phyloP scores from a whole-genome alignment of 352 stramenopile genomes.

The Aphanomyces stellatus region DNA sequence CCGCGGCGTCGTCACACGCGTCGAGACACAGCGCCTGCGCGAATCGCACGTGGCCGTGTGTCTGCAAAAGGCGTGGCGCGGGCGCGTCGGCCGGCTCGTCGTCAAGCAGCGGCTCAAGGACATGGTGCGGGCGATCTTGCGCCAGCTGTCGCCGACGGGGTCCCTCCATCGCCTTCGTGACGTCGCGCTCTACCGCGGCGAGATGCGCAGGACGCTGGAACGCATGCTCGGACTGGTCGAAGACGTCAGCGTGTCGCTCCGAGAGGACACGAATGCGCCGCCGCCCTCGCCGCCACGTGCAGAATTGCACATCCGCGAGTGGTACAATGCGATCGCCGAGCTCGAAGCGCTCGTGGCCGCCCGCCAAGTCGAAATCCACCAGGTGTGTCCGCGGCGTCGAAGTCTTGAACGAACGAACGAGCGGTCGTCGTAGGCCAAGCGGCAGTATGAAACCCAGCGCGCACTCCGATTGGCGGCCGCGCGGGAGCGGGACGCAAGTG shows the following conservation, averaged over 20 bases:
- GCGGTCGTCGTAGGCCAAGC: slow-evolving; percentile 19
- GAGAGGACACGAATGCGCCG: neutral
- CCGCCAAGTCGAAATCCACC: slow-evolving; percentile 21
- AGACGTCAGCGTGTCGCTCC: slow-evolving; percentile 35
- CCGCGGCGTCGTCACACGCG: slow-evolving; percentile 24
- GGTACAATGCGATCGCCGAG: slow-evolving; percentile 42
- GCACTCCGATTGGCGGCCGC: neutral
- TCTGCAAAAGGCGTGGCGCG: slow-evolving; percentile 45
- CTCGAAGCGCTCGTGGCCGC: slow-evolving; percentile 23
- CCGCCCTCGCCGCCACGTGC: neutral
- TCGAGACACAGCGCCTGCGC: slow-evolving; percentile 16
- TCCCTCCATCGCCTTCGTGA: slow-evolving; percentile 53
- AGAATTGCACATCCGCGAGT: slow-evolving; percentile 24
- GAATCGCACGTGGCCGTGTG: slow-evolving; percentile 25
- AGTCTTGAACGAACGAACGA: no score
- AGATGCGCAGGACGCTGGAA: slow-evolving; percentile 35
- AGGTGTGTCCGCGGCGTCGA: no score
- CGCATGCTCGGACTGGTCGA: slow-evolving; percentile 42
- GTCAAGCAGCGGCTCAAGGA: slow-evolving; percentile 40
- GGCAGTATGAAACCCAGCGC: slow-evolving; percentile 28
- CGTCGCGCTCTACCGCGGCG: slow-evolving; percentile 26
- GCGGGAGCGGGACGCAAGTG: neutral
- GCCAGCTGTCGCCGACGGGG: slow-evolving; percentile 42
- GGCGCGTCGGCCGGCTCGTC: slow-evolving; percentile 25
- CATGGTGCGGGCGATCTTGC: slow-evolving; percentile 33